Base-by-base conservation (phyloP, 257 asterid genomes). In the Cynanchum wilfordii region DNA sequence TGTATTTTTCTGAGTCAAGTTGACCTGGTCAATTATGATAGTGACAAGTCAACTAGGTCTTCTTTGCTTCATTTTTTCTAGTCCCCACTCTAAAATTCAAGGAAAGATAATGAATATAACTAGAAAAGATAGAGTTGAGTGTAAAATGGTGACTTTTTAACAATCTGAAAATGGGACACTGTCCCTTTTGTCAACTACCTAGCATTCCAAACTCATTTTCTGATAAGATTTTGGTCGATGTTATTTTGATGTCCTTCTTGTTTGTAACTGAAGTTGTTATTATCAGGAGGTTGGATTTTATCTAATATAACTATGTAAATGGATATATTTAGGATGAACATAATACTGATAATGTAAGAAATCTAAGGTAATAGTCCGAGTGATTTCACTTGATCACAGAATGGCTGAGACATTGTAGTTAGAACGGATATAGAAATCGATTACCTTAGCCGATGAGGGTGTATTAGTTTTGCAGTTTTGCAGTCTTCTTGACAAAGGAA, bases 31-130 rank as follows among this genome's bases (percentile, higher is more conserved):
- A 79, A 71, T 47, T 3, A 27, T 12, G 70, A 78, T 45, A 54
- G 66, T 44, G 71, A 62, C 83, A 59, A 70, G 83, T 79, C 75
- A 72, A 78, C 71, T 20, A 29, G 59, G 75, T 70, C 72, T 24
- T 20, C 5, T 24, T 19, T 10, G 30, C 29, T 27, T 71, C 49
- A 50, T 63, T 56, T 40, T 56, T 40, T 52, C 70, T 55, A 0
- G 68, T 30, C 52, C 56, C 52, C 45, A 33, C 20, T 70, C 67
- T 64, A 70, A 36, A 76, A 38, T 36, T 20, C 68, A 17, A 63
- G 36, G 63, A 22, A 22, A 17, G 27, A 42, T 15, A 36, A 30
- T 7, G 24, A 33, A 11, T 11, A 63, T 2, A 7, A 19, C 25
- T 30, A 29, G 47, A 42, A 63, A 63, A 12, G 36, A 7, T 13